Base-by-base conservation (phyloP, 1,139 yeast genomes). In the Wickerhamomyces sp. region DNA sequence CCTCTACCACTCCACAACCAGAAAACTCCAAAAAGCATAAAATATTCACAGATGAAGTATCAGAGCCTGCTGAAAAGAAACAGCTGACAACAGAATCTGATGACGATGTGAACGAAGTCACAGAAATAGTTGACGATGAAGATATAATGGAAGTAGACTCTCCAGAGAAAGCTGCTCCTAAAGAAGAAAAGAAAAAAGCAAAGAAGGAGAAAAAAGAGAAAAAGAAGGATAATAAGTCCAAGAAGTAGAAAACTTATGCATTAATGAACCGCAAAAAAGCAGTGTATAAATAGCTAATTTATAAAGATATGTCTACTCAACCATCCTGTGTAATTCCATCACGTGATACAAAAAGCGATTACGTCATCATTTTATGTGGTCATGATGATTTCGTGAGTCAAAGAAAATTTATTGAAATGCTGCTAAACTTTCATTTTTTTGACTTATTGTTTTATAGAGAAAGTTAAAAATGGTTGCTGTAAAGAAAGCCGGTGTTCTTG, bases 401-500 rank as follows among this genome's bases (percentile, higher is more conserved):
- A n/a, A n/a, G n/a, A n/a, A n/a, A n/a, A n/a, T n/a, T n/a, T n/a
- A n/a, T n/a, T n/a, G n/a, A n/a, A n/a, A n/a, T n/a, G n/a, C n/a
- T n/a, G n/a, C n/a, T n/a, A n/a, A n/a, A n/a, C n/a, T n/a, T n/a
- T 7, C 25, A 20, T 5, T 5, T 30, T 14, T 12, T 17, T n/a
- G 7, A 7, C 7, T n/a, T 20, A n/a, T 13, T 13, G 12, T n/a
- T 20, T 2, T 3, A 7, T 22, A 20, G 3, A 22, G 8, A 10
- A 6, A 14, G 2, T n/a, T 7, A 2, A 42, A 31, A 39, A 52
- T 48, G 54, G 51, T 37, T 20, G 34, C 33, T 12, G 10, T 19
- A 26, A 54, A 54, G 50, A 52, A 54, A 36, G 73, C 72, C 49
- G 98, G 98, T 68, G 96, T 92, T 54, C 72, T 92, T 49, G 98